These are phyloP conservation scores for Fagopyrum tataricum DNA, from an alignment of 148 eudicot species.

Conservation along the genomic window DNA sequence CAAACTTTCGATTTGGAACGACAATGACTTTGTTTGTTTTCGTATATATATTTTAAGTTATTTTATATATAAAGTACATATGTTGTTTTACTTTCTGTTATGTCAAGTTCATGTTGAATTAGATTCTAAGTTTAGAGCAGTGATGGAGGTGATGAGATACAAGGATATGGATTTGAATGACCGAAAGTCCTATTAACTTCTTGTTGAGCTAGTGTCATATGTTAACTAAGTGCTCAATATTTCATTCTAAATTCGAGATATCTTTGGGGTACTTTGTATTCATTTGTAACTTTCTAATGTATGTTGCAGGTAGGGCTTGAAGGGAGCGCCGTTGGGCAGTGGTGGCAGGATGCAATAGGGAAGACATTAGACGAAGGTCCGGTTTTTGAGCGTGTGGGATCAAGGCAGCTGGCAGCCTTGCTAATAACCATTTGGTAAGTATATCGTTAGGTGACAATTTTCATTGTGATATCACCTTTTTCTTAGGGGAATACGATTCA, in stretches of 20 bases:
- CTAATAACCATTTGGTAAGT: conserved; percentile 89
- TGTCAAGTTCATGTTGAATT: too few relatives aligned
- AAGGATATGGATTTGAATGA: background rate
- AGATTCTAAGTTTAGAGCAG: background rate
- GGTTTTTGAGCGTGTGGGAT: conserved; percentile 91
- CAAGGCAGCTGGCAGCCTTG: conserved; percentile 87
- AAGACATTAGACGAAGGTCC: conserved; percentile 84
- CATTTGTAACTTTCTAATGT: conserved; percentile 20
- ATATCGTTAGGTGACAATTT: background rate
- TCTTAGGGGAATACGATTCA: background rate
- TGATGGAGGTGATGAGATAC: background rate
- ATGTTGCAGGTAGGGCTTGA: conserved; percentile 92
- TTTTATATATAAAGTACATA: too few relatives aligned
- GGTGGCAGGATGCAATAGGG: conserved; percentile 95
- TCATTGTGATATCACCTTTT: background rate
- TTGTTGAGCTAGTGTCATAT: background rate
- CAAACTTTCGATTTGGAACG: too few relatives aligned
- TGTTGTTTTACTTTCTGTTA: too few relatives aligned
- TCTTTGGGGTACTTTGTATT: background rate
- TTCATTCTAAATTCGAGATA: background rate
- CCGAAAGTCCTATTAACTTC: background rate
- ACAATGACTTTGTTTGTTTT: too few relatives aligned
- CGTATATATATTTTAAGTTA: too few relatives aligned
- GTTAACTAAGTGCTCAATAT: background rate
- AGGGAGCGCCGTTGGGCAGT: conserved; percentile 93